Evolutionary conservation across 768 basidiomycete species (phyloP).

Genomic region (Termitomyces titanicus): DNA sequence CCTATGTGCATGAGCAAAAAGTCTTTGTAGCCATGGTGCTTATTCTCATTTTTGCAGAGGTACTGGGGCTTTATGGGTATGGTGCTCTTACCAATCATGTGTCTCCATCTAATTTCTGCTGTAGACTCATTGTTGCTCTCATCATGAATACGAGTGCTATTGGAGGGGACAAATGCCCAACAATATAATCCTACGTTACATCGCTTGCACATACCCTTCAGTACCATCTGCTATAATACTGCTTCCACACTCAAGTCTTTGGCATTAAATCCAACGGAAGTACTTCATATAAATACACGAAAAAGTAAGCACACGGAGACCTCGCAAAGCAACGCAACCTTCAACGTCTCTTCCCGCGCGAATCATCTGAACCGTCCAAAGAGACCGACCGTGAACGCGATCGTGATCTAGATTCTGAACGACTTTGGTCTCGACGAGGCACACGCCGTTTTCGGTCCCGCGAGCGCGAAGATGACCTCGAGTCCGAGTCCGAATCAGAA

Average conservation of each 20-base stretch:
- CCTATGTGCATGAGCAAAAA: conserved; percentile 82
- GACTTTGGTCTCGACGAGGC: conserved; percentile 22
- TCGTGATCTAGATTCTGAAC: conserved; percentile 12
- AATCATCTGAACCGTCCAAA: conserved; percentile 16
- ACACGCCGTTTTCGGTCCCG: conserved; percentile 37
- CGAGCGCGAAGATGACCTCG: conserved; percentile 37
- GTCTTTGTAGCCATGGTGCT: conserved; percentile 97
- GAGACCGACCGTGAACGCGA: conserved; percentile 9
- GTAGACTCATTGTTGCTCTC: conserved; percentile 76
- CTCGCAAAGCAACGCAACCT: background rate
- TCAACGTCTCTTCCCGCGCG: conserved; percentile 14
- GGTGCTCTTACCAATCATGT: background rate
- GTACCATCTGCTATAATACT: conserved; percentile 10
- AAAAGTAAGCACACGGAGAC: background rate
- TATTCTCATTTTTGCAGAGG: conserved; percentile 91
- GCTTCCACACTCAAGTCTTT: background rate
- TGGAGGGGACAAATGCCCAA: conserved; percentile 15
- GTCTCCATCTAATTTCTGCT: background rate
- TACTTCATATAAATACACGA: background rate
- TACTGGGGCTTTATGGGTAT: conserved; percentile 74
- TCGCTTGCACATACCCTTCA: background rate
- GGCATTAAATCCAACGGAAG: background rate
- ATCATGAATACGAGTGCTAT: conserved; percentile 82
- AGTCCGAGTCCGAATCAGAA: background rate
- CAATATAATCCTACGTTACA: conserved; percentile 12